These are phyloP conservation scores for Capsicum baccatum DNA, from an alignment of 257 asterid species.

Conservation along the genomic window DNA sequence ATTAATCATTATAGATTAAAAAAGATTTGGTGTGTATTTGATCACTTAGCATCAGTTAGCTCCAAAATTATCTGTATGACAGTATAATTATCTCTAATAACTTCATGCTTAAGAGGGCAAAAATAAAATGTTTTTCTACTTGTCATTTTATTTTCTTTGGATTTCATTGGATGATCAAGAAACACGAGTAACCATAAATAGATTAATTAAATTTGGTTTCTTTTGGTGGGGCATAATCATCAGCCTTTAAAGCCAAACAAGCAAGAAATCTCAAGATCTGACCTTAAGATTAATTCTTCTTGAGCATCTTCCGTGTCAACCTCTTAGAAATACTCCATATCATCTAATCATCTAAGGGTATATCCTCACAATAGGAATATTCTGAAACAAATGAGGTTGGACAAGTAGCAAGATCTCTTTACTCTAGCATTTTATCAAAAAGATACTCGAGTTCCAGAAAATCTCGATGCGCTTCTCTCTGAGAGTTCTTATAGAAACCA, in stretches of 20 bases:
- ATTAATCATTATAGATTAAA: no score
- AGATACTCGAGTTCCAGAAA: conserved; percentile 70
- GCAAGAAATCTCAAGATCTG: background rate
- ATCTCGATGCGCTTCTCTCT: conserved; percentile 71
- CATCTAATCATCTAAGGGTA: conserved; percentile 56
- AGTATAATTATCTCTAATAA: background rate
- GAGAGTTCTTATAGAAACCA: conserved; percentile 16
- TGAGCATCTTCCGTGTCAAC: conserved; percentile 15
- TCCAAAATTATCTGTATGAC: background rate
- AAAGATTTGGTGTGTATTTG: no score
- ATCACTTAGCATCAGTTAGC: no score
- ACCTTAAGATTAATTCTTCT: conserved; percentile 2
- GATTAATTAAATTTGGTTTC: background rate
- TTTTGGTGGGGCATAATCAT: background rate
- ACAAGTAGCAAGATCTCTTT: conserved; percentile 38
- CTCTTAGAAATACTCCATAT: conserved; percentile 37
- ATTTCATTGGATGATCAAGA: background rate
- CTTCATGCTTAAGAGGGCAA: background rate
- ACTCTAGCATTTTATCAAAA: conserved; percentile 50
- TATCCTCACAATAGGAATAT: conserved; percentile 53
- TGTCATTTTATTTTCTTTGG: background rate
- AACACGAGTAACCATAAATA: background rate
- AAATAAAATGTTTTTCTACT: no score
- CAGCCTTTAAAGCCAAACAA: background rate
- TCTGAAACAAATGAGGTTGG: conserved; percentile 47